Evolutionary conservation across 768 basidiomycete genomes (phyloP), one percentile per base, ranked within the genome.

Genomic region (Kwoniella sp.): DNA sequence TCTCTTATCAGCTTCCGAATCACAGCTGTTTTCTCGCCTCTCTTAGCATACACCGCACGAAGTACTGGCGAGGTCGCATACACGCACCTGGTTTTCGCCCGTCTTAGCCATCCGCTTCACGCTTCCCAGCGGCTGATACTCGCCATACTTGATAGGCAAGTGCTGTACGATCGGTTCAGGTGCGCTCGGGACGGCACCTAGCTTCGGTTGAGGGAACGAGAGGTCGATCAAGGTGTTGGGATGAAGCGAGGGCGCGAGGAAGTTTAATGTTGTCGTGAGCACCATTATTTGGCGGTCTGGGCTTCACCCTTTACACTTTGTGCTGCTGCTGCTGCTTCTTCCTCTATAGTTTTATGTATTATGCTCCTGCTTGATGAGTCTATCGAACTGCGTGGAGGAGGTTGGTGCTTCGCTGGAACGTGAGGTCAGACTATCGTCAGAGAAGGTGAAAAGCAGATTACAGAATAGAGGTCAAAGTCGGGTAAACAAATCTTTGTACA

Each of bases 171-270:
- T 71, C 13, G 74, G 69, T 38, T 74, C 73, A 3, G 67, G 58
- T 5, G 68, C 50, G 5, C 64, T 47, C 4, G 66, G 51, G n/a
- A 63, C 54, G 9, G 59, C n/a, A 17, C 55, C 58, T 12, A 66
- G 55, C n/a, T 55, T 54, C 11, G 66, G 58, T 31, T 58, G 45
- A 20, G 76, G 69, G 54, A 76, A 64, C 13, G 73, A 58, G 20
- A 78, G 29, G 63, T 78, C 77, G 20, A 72, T 58, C 22, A 80
- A 63, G 29, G 77, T 72, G 58, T 75, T 77, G 13, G 79, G 75
- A 52, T 75, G 68, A 2, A 78, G 60, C 2, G 77, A 78, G 2
- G 79, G 79, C 15, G 74, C 71, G 34, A 80, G 65, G 62, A 80
- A 74, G 31, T 66, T 65, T 41, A 73, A 55, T 4, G 69, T 73